A percentile compares a stretch with the other conserved stretches of the same genome.
Conservation (phyloP, 108 stramenopile species). For the Cyclotella distinguenda region DNA sequence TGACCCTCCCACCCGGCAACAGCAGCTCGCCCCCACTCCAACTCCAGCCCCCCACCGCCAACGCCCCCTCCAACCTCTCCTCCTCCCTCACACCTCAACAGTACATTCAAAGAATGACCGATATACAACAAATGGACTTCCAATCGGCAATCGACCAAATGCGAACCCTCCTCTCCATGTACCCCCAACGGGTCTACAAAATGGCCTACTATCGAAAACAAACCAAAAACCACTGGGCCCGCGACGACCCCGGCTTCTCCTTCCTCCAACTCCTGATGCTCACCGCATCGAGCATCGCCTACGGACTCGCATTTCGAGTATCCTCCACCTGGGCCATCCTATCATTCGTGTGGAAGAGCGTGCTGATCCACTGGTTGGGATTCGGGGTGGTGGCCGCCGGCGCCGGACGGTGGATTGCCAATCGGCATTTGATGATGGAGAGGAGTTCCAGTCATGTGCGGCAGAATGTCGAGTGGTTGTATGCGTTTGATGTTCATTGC, state of each 20-base stretch:
- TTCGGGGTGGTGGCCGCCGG: slow-evolving; percentile 70
- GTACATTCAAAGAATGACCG: slow-evolving; percentile 63
- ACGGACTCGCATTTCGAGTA: slow-evolving; percentile 77
- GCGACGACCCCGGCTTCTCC: slow-evolving; percentile 97
- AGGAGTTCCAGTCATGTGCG: slow-evolving; percentile 75
- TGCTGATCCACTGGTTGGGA: slow-evolving; percentile 52
- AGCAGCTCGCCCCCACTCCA: neutral
- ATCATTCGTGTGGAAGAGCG: slow-evolving; percentile 42
- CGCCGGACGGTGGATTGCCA: slow-evolving; percentile 72
- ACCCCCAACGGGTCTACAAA: slow-evolving; percentile 85
- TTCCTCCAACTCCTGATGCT: slow-evolving; percentile 85
- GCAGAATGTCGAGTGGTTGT: slow-evolving; percentile 96
- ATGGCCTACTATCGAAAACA: slow-evolving; percentile 89
- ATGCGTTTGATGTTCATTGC: slow-evolving; percentile 98
- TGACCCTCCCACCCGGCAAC: slow-evolving; percentile 24
- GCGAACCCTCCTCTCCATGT: slow-evolving; percentile 66
- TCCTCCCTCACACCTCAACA: slow-evolving; percentile 49
- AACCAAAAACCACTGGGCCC: slow-evolving; percentile 98
- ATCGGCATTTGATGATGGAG: slow-evolving; percentile 70
- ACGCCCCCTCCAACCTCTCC: slow-evolving; percentile 1
- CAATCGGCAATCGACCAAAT: slow-evolving; percentile 89
- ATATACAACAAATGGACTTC: slow-evolving; percentile 85
- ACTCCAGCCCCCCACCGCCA: slow-evolving; percentile 11
- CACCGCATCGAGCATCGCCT: slow-evolving; percentile 74
- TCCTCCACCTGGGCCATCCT: slow-evolving; percentile 56